These are phyloP conservation scores for Phytopythium oedochilum DNA, from an alignment of 352 stramenopile species.

Conservation along the genomic window DNA sequence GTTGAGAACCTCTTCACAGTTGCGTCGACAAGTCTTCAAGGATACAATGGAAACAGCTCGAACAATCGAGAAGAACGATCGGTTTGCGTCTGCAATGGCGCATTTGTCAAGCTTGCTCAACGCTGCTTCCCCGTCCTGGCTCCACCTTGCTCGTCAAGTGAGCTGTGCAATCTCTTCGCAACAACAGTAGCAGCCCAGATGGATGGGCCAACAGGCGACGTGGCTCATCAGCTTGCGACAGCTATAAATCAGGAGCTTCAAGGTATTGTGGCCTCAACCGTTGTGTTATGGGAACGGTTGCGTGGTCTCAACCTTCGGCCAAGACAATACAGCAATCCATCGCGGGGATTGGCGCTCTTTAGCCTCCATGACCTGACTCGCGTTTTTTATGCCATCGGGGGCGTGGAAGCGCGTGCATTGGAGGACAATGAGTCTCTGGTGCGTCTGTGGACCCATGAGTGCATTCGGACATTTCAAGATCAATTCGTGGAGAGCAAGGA, in stretches of 20 bases:
- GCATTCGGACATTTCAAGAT: slow-evolving; percentile 26
- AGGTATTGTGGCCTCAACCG: slow-evolving; percentile 29
- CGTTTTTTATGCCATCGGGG: slow-evolving; percentile 45
- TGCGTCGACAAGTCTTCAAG: slow-evolving; percentile 14
- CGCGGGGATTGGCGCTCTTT: slow-evolving; percentile 7
- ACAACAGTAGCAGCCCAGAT: neutral
- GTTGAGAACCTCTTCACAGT: slow-evolving; percentile 37
- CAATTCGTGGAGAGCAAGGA: neutral
- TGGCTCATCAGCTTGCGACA: slow-evolving; percentile 9
- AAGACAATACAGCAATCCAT: neutral
- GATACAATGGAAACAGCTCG: neutral
- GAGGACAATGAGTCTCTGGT: slow-evolving; percentile 37
- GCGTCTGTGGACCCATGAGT: slow-evolving; percentile 52
- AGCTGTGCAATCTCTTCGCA: slow-evolving; percentile 1
- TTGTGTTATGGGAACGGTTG: slow-evolving; percentile 50
- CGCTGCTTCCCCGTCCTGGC: neutral
- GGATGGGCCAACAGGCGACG: neutral
- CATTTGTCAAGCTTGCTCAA: slow-evolving; percentile 7
- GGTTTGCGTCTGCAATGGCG: neutral
- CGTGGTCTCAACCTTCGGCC: neutral
- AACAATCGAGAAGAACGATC: neutral
- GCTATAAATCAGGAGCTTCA: slow-evolving; percentile 18
- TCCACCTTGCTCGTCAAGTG: neutral
- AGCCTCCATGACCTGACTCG: slow-evolving; percentile 40
- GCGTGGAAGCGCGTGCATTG: slow-evolving; percentile 26